Base-by-base conservation (phyloP, 176 grass and related monocot species). In the Hordeum vulgare region DNA sequence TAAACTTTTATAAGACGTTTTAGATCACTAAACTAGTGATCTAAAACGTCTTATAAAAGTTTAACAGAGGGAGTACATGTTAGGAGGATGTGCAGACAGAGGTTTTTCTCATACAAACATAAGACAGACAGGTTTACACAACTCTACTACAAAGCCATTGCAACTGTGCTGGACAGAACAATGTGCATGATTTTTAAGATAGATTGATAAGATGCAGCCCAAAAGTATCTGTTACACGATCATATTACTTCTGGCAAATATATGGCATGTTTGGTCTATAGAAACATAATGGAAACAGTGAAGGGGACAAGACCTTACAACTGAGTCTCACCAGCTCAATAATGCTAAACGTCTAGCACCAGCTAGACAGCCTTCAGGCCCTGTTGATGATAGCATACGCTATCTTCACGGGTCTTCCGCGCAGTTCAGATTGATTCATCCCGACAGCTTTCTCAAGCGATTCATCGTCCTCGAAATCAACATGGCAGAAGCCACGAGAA, bases 381-480 rank as follows among this genome's bases (percentile, higher is more conserved):
- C 87, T 92, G 80, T 88, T 94, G 57, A 87, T 87, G 33, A 95
- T 71, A 20, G 96, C 91, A 79, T 98, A 98, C 1, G 93, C 89
- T 54, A 98, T 87, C 75, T 94, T 95, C 23, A 96, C 83, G 61
- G 96, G 89, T 21, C 93, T 88, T 11, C 96, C 91, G 2, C 71
- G 74, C 56, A 96, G 65, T 37, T 92, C 87, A 83, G 70, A 76
- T 61, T 99, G 93, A 36, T 96, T 94, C 90, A 94, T 92, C 31
- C 77, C 79, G 9, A 99, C 75, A 53, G 91, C 93, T 80, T 84
- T 90, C 78, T 96, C 93, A 39, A 96, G 87, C 0, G 93, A 99
- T 8, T 94, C 64, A 0, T 94, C 93, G 5, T 98, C 93, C 68
- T 96, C 72, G 40, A 99, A 96, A 84, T 99, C 96, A 25, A 96